A percentile compares a stretch with the other conserved stretches of the same genome.
Conservation (phyloP, 1,139 yeast genomes). For the Meyerozyma elateridarum region DNA sequence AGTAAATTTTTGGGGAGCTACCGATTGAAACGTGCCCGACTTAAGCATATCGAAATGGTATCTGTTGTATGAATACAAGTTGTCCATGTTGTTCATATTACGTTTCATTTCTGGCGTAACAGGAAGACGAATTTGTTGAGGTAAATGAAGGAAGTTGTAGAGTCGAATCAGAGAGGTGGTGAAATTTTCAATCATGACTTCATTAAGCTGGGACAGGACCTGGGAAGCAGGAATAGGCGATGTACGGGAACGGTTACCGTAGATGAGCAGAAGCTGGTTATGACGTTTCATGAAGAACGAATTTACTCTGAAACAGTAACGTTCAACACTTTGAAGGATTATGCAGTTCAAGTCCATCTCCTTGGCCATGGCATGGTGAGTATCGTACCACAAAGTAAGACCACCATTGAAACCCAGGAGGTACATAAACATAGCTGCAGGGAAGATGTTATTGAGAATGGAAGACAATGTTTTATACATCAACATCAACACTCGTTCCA, state of each 20-base stretch:
- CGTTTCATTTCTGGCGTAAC: not conserved
- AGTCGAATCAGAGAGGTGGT: not conserved
- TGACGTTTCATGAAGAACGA: conserved; percentile 1
- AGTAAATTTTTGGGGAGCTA: not conserved
- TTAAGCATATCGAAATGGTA: conserved; percentile 1
- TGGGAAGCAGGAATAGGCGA: not conserved
- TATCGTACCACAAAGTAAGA: conserved; percentile 13
- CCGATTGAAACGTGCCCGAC: not conserved
- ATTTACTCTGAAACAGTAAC: conserved; percentile 3
- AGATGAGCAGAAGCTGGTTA: not conserved
- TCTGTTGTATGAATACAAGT: conserved; percentile 1
- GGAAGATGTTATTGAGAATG: conserved; percentile 23
- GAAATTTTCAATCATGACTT: conserved; percentile 3
- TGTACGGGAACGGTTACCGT: not conserved
- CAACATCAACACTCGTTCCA: conserved; percentile 16
- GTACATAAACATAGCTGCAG: conserved; percentile 19
- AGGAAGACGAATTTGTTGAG: not conserved
- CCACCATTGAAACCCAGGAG: conserved; percentile 24
- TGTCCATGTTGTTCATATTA: not conserved
- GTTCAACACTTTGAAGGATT: not conserved
- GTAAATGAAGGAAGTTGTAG: conserved; percentile 2
- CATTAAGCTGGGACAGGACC: not conserved
- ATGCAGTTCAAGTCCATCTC: conserved; percentile 1
- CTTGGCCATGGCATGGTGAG: not conserved
- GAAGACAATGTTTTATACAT: conserved; percentile 17